Base-by-base conservation (phyloP, 2,329 filamentous ascomycete genomes). In the Eutypella sp. region DNA sequence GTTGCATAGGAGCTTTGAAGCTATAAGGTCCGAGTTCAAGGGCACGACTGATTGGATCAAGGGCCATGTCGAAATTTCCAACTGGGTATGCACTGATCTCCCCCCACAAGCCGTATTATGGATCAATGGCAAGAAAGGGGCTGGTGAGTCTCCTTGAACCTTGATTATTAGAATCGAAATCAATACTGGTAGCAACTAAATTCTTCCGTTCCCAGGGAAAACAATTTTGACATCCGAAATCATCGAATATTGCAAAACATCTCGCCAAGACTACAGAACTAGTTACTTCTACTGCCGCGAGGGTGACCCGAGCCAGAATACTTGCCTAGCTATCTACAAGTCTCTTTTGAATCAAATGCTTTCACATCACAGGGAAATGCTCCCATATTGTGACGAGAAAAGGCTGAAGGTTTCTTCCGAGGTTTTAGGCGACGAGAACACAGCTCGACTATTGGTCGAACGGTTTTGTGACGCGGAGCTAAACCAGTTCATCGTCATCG, bases 261-360 rank as follows among this genome's bases (percentile, higher is more conserved):
- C 47, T 19, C 42, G 45, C 13, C 18, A 31, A 13, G 33, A 42
- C 22, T 50, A 54, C 7, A 57, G 58, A 31, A 62, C 63, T 2
- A 57, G 58, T 34, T 73, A 63, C 48, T 72, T 70, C 50, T 73
- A 72, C 52, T 73, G 65, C 51, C 65, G 60, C n/a, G 57, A 66
- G 36, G 53, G 50, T 6, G 61, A 67, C 33, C 16, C 36, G 2
- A 48, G 55, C 5, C 54, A 54, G 24, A 54, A 58, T 42, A 63
- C 49, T 6, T 62, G 59, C 31, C 46, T 62, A 2, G 53, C 56
- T 2, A 52, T 71, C 15, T 49, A 63, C 16, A 62, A 62, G 47
- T 58, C 50, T 2, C 41, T 71, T 15, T 45, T 70, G 1, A 46
- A 51, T 15, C 68, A 70, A 42, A 49, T 69, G 6, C 27, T 66